Evolutionary conservation across 2,329 filamentous ascomycete species (phyloP), one percentile per base, ranked within the genome.

Genomic region (Xylariaceae sp.): DNA sequence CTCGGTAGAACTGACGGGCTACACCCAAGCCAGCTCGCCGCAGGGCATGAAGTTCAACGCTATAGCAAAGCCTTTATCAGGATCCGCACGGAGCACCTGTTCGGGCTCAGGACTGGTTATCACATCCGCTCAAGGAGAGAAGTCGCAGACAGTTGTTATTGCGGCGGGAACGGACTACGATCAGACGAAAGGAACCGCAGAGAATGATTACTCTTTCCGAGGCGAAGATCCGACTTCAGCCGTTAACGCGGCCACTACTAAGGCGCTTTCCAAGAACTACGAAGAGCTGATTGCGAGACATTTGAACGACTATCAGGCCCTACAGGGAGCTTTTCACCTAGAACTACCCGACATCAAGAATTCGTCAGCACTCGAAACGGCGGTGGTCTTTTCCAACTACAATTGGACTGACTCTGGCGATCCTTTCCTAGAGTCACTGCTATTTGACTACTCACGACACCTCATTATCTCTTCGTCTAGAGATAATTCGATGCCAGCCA

Each of bases 391-490:
- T 23, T 46, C 63, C 3, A 59, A 59, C 13, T 73, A 75, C 29
- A 60, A 66, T 29, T 60, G 62, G 10, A 63, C 66, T 4, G 60
- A 54, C n/a, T 36, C 60, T 0, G 74, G 77, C 1, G 77, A 84
- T 48, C 79, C 81, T 0, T 83, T 75, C 30, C 66, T 85, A 2
- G 79, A 83, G 44, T 72, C 70, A 2, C 68, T 83, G 1, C 72
- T 82, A 3, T 83, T 83, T 56, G 77, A 81, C 57, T 81, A 78
- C 42, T 75, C 75, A 4, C 75, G 79, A 6, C 77, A 84, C 47
- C 71, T 85, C 1, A 73, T 85, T 50, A 81, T 85, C 42, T 76
- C 77, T 0, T 81, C 79, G 0, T 82, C 79, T 3, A 73, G 82
- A 2, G 66, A 71, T 0, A 77, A 76, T 29, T 76, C 75, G 0